Evolutionary conservation across 2,329 filamentous ascomycete species (phyloP).

Genomic region (Neofusicoccum laricinum): DNA sequence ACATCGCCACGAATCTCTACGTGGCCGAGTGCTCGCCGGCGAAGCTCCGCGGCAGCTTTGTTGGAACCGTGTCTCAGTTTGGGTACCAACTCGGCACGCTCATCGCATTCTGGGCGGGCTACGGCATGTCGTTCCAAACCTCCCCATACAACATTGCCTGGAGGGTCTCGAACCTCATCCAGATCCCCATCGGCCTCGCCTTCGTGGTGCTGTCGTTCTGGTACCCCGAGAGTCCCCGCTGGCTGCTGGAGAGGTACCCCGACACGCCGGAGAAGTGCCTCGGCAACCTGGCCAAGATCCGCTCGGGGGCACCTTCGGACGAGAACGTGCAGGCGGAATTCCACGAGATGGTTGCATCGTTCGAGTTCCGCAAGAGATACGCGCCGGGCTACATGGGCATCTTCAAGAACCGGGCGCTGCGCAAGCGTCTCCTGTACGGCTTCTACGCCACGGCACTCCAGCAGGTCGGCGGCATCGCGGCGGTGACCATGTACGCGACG

Average conservation of each 20-base stretch:
- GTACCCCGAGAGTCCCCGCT: conserved; percentile 38
- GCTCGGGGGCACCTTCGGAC: conserved; percentile 29
- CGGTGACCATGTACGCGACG: conserved; percentile 49
- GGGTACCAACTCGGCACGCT: conserved; percentile 45
- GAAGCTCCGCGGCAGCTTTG: conserved; percentile 40
- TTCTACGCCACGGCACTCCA: conserved; percentile 33
- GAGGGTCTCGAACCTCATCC: conserved; percentile 42
- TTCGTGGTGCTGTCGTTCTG: conserved; percentile 39
- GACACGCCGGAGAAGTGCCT: conserved; percentile 32
- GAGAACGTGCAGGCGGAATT: conserved; percentile 35
- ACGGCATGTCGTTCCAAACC: conserved; percentile 43
- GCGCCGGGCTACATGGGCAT: conserved; percentile 34
- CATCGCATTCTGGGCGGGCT: conserved; percentile 45
- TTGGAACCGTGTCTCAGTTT: conserved; percentile 42
- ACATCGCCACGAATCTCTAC: conserved; percentile 43
- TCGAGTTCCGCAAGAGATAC: conserved; percentile 33
- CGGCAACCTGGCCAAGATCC: conserved; percentile 30
- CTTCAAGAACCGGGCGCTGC: conserved; percentile 31
- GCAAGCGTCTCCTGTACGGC: conserved; percentile 38
- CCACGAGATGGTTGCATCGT: conserved; percentile 36
- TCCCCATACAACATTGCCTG: conserved; percentile 44
- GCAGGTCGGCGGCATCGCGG: conserved; percentile 44
- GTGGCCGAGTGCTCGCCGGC: conserved; percentile 43
- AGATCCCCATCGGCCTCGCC: conserved; percentile 40
- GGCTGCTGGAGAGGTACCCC: conserved; percentile 36